phyloP scores from a whole-genome alignment of 139 green algal genomes.

The Coccomyxa sp. region DNA sequence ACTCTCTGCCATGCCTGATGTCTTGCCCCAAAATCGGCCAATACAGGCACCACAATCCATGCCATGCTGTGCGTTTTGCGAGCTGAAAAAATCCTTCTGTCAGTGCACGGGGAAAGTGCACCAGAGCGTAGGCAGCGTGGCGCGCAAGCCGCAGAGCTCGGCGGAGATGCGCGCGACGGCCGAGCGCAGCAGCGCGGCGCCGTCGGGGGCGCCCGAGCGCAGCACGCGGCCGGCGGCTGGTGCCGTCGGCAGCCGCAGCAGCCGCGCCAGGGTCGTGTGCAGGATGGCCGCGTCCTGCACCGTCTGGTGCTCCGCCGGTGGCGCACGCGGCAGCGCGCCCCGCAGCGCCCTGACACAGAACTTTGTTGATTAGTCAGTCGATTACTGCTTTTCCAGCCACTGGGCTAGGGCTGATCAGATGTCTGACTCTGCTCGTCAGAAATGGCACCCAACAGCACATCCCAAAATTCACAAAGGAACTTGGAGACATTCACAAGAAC shows the following conservation, averaged over 20 bases:
- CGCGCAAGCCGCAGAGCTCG: constrained; percentile 42
- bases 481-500: not conserved
- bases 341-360: constrained; percentile 29
- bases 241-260: constrained; percentile 32
- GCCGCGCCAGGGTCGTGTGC: constrained; percentile 60
- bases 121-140: constrained; percentile 27
- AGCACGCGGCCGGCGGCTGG: not conserved
- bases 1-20: too few relatives aligned
- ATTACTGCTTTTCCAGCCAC: too few relatives aligned
- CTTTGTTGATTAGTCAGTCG: not conserved
- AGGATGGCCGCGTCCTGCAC: constrained; percentile 46
- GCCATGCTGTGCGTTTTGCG: too few relatives aligned
- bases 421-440: too few relatives aligned
- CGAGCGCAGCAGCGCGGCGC: constrained; percentile 16
- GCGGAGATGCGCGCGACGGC: constrained; percentile 32
- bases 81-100: too few relatives aligned
- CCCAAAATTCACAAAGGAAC: not conserved
- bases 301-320: constrained; percentile 5
- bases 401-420: too few relatives aligned
- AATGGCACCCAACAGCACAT: not conserved
- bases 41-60: too few relatives aligned
- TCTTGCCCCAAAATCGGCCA: too few relatives aligned
- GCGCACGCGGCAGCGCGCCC: constrained; percentile 45
- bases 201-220: not conserved
- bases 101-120: not conserved